Base-by-base conservation (phyloP, 148 eudicot species). In the Pharnaceum exiguum region DNA sequence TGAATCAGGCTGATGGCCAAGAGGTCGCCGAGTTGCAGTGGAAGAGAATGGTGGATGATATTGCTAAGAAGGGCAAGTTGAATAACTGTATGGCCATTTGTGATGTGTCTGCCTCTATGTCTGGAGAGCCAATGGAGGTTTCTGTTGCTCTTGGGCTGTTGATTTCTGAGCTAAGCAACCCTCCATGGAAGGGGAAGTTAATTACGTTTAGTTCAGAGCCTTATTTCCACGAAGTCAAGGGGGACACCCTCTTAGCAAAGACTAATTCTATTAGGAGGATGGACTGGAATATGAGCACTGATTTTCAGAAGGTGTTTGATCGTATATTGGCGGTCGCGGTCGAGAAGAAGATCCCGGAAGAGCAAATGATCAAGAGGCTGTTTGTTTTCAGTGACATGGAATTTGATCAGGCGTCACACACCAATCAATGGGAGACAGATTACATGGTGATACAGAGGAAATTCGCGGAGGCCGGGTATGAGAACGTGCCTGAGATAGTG, bases 41-140 rank as follows among this genome's bases (percentile, higher is more conserved):
- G 85, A 68, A 69, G 48, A 71, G 80, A 52, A 68, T 77, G 69
- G 80, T 80, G 28, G 75, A 65, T 18, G 82, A 81, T 35, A 13
- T 77, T 22, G 5, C 22, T 3, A 65, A 71, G 40, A 70, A 65
- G 15, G 80, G 82, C 10, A 71, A 54, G 40, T 30, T 80, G 3
- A 62, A 26, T 0, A 71, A 77, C 36, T 80, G 80, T 23, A 8
- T 66, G 7, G 73, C 77, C 0, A 46, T 76, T 10, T 76, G 65
- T 46, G 84, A 72, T 53, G 72, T 62, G n/a, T 62, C 71, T 1
- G 62, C 40, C 0, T 57, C 66, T 23, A 69, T 60, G 80, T 0
- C 0, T 3, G 68, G 78, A 13, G 21, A 3, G 0, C 77, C 81
- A 1, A 64, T 73, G 71, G 66, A 72, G 63, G 81, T 77, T 4